These are phyloP conservation scores for Graphilbum ipis-grandicollis DNA, from an alignment of 2,329 filamentous ascomycete genomes.

Conservation along the genomic window DNA sequence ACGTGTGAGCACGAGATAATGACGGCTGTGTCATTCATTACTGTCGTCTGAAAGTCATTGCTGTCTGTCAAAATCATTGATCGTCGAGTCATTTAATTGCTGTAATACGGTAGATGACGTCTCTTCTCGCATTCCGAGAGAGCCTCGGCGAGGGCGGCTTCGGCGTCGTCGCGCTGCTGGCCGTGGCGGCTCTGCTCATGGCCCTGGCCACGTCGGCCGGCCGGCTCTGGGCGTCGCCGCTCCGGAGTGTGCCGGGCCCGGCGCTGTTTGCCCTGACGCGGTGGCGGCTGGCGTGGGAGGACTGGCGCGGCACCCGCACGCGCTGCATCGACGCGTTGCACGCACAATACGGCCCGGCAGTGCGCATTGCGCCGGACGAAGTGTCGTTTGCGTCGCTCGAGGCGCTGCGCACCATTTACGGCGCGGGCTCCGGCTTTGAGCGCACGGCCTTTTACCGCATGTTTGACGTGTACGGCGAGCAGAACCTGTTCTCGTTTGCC, in stretches of 20 bases:
- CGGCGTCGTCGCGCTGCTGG: neutral
- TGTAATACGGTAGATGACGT: too few relatives aligned
- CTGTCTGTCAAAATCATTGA: too few relatives aligned
- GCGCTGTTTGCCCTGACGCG: slow-evolving; percentile 22
- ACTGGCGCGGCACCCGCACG: slow-evolving; percentile 24
- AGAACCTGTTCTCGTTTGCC: slow-evolving; percentile 34
- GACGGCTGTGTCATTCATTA: too few relatives aligned
- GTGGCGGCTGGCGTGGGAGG: slow-evolving; percentile 27
- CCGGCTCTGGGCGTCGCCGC: slow-evolving; percentile 2
- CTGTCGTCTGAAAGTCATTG: too few relatives aligned
- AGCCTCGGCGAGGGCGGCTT: neutral
- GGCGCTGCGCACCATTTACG: slow-evolving; percentile 34
- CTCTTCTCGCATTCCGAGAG: too few relatives aligned
- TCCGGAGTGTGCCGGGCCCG: slow-evolving; percentile 17
- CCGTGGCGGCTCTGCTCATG: neutral
- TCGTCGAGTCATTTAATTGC: too few relatives aligned
- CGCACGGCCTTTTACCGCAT: slow-evolving; percentile 34
- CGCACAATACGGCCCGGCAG: slow-evolving; percentile 23
- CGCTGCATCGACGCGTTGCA: slow-evolving; percentile 24
- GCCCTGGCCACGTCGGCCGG: neutral
- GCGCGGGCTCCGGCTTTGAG: slow-evolving; percentile 31
- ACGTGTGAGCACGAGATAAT: too few relatives aligned
- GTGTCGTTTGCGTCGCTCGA: slow-evolving; percentile 22
- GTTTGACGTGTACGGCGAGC: slow-evolving; percentile 33
- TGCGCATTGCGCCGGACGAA: slow-evolving; percentile 29